Base-by-base conservation (phyloP, 495 filamentous ascomycete genomes). In the Penicillium cinerascens region DNA sequence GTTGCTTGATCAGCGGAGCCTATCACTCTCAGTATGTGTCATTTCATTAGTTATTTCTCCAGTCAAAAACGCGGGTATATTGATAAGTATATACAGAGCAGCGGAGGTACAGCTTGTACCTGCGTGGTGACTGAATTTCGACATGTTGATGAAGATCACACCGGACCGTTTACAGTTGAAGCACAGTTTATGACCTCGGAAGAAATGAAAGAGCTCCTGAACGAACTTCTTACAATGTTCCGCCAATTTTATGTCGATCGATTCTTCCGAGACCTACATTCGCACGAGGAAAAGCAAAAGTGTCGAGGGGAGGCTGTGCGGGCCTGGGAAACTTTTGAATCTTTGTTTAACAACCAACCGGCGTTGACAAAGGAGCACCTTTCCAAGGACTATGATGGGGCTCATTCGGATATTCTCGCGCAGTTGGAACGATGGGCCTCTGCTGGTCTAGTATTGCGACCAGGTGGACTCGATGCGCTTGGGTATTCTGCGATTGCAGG, bases 51-150 rank as follows among this genome's bases (percentile, higher is more conserved):
- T 9, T 51, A 9, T 38, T 15, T 25, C 16, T 22, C 41, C 37
- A 33, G 21, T 37, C 11, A 27, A 7, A 40, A 25, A 40, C 10
- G 36, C 11, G 36, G 16, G 36, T 38, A 38, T 26, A 17, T 41
- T 54, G 15, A 49, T 11, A 16, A 33, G 44, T 44, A 37, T 35
- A 2, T 39, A 16, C 42, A 69, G 68, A 63, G 59, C 40, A 55
- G 60, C n/a, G 53, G 56, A 27, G 65, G 61, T 0, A 18, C 42
- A 1, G 69, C 69, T 17, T 72, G 67, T 38, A 72, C 69, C 10
- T 64, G 54, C 6, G 67, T 72, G 4, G 60, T 65, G 1, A 70
- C 60, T 4, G 67, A 72, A 38, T 70, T 65, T 47, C 63, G 68
- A 29, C 15, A 58, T 16, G 16, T 55, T 0, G 52, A 71, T 55